These are phyloP conservation scores for Brassica napus DNA, from an alignment of 345 rosid genomes.

Conservation along the genomic window Da-Ae NC_063440.1:2764001-2764500, in stretches of 20 bases:
- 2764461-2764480: conserved; percentile 69
- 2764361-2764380: conserved; percentile 58
- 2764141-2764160: conserved; percentile 23
- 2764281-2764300: conserved; percentile 1
- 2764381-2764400: conserved; percentile 74
- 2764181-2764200: conserved; percentile 72
- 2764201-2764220: conserved; percentile 73
- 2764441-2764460: conserved; percentile 17
- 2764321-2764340: conserved; percentile 39
- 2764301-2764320: conserved; percentile 25
- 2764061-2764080: conserved; percentile 59
- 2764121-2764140: conserved; percentile 59
- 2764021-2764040: conserved; percentile 96
- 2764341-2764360: conserved; percentile 50
- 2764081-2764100: conserved; percentile 15
- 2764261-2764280: conserved; percentile 13
- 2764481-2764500: conserved; percentile 34
- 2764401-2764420: conserved; percentile 77
- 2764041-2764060: conserved; percentile 79
- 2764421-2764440: conserved; percentile 55
- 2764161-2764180: background rate
- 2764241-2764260: conserved; percentile 52
- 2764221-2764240: conserved; percentile 71
- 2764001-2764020: conserved; percentile 80
- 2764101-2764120: conserved; percentile 38